Conservation (phyloP, 306 rosid genomes). For the Cucurbita moschata region DNA sequence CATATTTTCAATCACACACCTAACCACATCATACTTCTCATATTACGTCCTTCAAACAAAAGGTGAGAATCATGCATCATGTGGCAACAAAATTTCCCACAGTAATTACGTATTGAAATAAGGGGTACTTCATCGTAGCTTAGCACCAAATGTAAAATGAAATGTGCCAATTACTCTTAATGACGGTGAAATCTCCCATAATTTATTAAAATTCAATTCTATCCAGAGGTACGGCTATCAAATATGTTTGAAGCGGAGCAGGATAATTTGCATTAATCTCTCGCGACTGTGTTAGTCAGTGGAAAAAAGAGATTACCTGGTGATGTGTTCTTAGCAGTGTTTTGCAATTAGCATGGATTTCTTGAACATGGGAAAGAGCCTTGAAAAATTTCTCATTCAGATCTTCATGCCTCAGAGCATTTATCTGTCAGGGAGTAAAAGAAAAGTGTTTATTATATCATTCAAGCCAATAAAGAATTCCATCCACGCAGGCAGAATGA, state of each 20-base stretch:
- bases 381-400: constrained; percentile 65
- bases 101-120: background rate
- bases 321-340: constrained; percentile 84
- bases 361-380: constrained; percentile 93
- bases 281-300: background rate
- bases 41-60: background rate
- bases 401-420: constrained; percentile 81
- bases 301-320: constrained; percentile 42
- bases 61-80: background rate
- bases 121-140: constrained; percentile 2
- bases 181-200: background rate
- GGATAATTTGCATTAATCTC: background rate
- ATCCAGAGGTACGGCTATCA: background rate
- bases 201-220: background rate
- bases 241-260: background rate
- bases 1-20: background rate
- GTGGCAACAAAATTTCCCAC: background rate
- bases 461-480: constrained; percentile 1
- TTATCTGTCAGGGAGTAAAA: constrained; percentile 32
- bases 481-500: constrained; percentile 1
- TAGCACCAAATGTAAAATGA: background rate
- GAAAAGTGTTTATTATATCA: constrained; percentile 6
- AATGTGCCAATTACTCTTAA: background rate
- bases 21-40: background rate
- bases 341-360: constrained; percentile 89